A percentile compares a stretch with the other conserved stretches of the same genome.
Evolutionary conservation across 345 rosid species (phyloP).

Genomic region (Viola odorata): DNA sequence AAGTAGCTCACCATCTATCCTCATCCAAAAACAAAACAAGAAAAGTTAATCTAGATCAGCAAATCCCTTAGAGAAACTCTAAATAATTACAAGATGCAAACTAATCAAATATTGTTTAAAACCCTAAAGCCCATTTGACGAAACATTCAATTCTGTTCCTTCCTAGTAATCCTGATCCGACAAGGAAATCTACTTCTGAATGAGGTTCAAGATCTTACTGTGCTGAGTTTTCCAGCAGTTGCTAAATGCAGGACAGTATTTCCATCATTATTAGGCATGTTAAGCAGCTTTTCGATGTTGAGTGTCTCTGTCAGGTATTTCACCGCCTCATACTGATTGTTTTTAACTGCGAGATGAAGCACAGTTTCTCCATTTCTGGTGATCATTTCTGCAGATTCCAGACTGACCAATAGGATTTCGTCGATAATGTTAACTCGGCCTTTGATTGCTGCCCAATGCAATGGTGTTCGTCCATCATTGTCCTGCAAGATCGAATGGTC

Average conservation of each 20-base stretch:
- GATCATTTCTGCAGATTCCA: constrained; percentile 26
- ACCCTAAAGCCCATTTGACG: too few species aligned
- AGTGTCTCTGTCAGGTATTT: constrained; percentile 32
- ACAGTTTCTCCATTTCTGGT: constrained; percentile 41
- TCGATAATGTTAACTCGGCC: constrained; percentile 44
- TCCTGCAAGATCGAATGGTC: constrained; percentile 30
- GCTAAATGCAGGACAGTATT: constrained; percentile 54
- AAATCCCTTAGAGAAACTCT: too few species aligned
- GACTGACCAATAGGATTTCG: constrained; percentile 31
- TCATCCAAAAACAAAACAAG: neutral
- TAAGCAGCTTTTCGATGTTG: constrained; percentile 23
- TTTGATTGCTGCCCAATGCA: constrained; percentile 43
- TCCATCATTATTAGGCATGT: constrained; percentile 36
- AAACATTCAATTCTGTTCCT: too few species aligned
- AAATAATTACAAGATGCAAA: too few species aligned
- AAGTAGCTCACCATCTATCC: constrained; percentile 33
- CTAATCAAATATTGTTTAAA: too few species aligned
- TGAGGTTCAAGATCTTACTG: constrained; percentile 33
- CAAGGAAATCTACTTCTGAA: too few species aligned
- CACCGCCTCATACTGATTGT: constrained; percentile 39
- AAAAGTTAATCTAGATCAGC: too few species aligned
- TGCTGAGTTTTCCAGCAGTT: constrained; percentile 34
- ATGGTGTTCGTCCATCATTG: constrained; percentile 43
- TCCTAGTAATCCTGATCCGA: too few species aligned
- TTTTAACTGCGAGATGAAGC: constrained; percentile 45